Percentiles rank a stretch among this genome's conserved stretches.
Evolutionary conservation across 2,329 filamentous ascomycete genomes (phyloP).

Genomic region (Microsporum ferrugineum): DNA sequence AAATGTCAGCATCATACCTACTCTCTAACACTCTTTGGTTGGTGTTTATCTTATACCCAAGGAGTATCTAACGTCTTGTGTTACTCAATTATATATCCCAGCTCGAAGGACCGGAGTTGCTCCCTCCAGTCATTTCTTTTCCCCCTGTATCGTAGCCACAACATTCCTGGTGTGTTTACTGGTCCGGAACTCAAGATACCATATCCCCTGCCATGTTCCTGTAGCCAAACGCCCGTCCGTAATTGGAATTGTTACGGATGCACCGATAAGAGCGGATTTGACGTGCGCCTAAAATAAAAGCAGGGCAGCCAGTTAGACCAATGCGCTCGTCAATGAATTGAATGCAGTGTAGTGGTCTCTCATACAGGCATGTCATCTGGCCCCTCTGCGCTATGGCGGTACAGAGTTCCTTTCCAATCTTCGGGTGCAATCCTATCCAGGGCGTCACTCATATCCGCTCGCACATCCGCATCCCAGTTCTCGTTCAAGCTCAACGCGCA

Average conservation of each 20-base stretch:
- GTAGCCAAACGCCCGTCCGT: conserved; percentile 65
- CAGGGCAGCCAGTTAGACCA: background rate
- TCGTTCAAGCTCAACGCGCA: conserved; percentile 88
- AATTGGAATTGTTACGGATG: conserved; percentile 84
- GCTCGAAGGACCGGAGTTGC: background rate
- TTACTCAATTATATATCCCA: background rate
- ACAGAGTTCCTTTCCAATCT: conserved; percentile 63
- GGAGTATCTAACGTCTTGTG: no score
- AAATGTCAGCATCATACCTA: no score
- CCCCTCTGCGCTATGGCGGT: conserved; percentile 79
- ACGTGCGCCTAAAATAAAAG: conserved; percentile 60
- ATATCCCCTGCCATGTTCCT: conserved; percentile 61
- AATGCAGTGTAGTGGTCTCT: background rate
- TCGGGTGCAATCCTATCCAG: conserved; percentile 81
- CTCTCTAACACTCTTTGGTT: no score
- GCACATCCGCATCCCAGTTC: conserved; percentile 79
- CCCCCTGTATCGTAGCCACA: conserved; percentile 88
- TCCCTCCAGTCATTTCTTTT: conserved; percentile 38
- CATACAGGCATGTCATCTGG: conserved; percentile 82
- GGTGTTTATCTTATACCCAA: no score
- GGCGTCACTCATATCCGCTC: conserved; percentile 85
- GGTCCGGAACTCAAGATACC: conserved; percentile 81
- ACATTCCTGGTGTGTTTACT: conserved; percentile 67
- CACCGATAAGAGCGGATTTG: conserved; percentile 79
- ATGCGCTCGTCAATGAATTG: background rate